Evolutionary conservation across 1,139 yeast genomes (phyloP).

Genomic region (Candida sp.): DNA sequence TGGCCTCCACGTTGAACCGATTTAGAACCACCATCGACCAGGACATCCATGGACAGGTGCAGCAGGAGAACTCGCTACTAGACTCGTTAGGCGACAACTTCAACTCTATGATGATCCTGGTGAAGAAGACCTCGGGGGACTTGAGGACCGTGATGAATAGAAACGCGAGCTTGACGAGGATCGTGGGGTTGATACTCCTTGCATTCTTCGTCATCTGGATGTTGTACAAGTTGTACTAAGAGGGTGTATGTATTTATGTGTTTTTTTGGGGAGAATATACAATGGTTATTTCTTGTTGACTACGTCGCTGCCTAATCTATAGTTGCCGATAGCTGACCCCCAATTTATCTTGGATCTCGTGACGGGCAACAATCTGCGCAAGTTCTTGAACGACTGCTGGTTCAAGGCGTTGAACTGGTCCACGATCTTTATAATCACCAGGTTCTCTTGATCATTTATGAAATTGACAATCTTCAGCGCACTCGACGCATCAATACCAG

Average conservation of each 20-base stretch:
- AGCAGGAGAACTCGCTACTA: slow-evolving; percentile 52
- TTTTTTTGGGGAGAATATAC: not conserved
- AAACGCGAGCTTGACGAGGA: slow-evolving; percentile 45
- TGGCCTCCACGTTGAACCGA: slow-evolving; percentile 49
- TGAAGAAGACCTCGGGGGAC: slow-evolving; percentile 69
- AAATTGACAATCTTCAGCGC: slow-evolving; percentile 47
- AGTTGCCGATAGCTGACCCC: slow-evolving; percentile 93
- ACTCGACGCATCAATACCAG: slow-evolving; percentile 12
- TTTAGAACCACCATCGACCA: slow-evolving; percentile 48
- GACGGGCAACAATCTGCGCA: slow-evolving; percentile 91
- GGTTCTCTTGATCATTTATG: slow-evolving; percentile 64
- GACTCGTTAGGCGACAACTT: slow-evolving; percentile 65
- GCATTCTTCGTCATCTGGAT: slow-evolving; percentile 72
- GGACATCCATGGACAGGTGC: slow-evolving; percentile 47
- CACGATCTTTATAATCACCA: slow-evolving; percentile 63
- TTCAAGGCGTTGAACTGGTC: slow-evolving; percentile 73
- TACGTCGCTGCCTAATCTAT: slow-evolving; percentile 87
- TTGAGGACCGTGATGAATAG: slow-evolving; percentile 56
- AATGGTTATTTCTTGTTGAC: slow-evolving; percentile 32
- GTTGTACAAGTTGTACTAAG: slow-evolving; percentile 50
- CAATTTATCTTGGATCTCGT: slow-evolving; percentile 92
- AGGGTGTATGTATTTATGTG: not conserved
- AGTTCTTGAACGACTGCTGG: slow-evolving; percentile 78
- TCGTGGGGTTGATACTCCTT: slow-evolving; percentile 53
- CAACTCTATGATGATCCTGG: slow-evolving; percentile 59